Evolutionary conservation across 169 alveolate genomes (phyloP), one percentile per base, ranked within the genome.

Genomic region (Plasmodium relictum): DNA sequence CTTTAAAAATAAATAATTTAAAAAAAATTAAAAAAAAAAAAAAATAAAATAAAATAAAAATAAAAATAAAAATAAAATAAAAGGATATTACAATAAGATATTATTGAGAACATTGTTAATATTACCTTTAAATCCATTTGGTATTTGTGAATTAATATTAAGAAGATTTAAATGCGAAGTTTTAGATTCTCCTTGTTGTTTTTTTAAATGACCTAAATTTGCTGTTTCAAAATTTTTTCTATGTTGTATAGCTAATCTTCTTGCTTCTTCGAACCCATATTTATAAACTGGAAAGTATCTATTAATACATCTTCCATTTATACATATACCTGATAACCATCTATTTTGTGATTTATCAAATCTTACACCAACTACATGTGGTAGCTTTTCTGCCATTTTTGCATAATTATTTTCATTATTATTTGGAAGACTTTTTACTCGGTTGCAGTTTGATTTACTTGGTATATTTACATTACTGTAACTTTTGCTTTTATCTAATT

Each of bases 341-440:
- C 96, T 56, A 42, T 94, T 95, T 59, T 94, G 96, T 1, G 96
- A 92, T 48, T 94, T 94, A 73, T 94, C 96, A 69, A 94, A 94
- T 71, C 96, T 87, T 26, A 94, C 94, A 7, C 96, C 96, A 31
- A 94, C 94, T 39, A 94, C 91, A 45, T 83, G 91, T 0, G 91
- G 91, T 83, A 83, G 18, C 16, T 83, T 66, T 42, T 83, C 91
- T 18, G 91, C 91, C 91, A 83, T 83, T 83, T 83, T 83, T 58
- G 91, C 91, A 83, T 83, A 83, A 83, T 83, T 83, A 68, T 50
- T 83, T 22, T 83, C 91, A 69, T 48, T 83, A 68, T 14, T 56
- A 68, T 68, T 83, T n/a, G 78, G 41, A 66, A 83, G 8, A 68
- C 68, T 41, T 56, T 69, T 83, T n/a, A 61, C 20, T 12, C 89